phyloP scores from a whole-genome alignment of 2,329 filamentous ascomycete genomes.

The Scorias spongiosa region DNA sequence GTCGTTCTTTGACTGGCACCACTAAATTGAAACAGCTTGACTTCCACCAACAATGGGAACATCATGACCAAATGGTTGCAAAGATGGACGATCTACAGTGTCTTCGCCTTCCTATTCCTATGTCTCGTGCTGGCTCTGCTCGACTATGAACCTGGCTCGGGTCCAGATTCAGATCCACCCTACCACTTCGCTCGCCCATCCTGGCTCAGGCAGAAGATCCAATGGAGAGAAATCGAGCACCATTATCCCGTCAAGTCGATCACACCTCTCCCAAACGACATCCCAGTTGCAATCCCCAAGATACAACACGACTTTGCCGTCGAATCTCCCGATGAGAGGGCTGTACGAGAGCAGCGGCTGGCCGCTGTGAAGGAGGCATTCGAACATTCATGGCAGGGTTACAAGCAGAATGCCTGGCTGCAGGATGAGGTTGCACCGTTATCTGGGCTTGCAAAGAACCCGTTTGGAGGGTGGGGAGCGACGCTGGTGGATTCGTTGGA shows the following conservation, averaged over 20 bases:
- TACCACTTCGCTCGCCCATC: conserved; percentile 11
- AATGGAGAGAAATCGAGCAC: conserved; percentile 16
- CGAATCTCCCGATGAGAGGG: conserved; percentile 46
- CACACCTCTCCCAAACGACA: conserved; percentile 57
- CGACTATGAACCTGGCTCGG: neutral
- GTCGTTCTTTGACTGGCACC: no score
- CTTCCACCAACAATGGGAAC: neutral
- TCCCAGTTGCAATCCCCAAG: conserved; percentile 52
- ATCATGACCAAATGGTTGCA: conserved; percentile 4
- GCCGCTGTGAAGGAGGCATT: conserved; percentile 58
- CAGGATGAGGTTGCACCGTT: conserved; percentile 69
- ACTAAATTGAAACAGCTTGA: no score
- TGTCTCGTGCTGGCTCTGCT: conserved; percentile 3
- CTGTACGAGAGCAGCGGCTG: conserved; percentile 48
- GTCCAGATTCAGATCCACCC: conserved; percentile 2
- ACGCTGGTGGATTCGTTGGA: conserved; percentile 68
- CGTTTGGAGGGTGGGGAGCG: conserved; percentile 85
- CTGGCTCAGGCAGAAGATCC: conserved; percentile 13
- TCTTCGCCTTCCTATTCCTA: conserved; percentile 10
- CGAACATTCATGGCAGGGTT: conserved; percentile 65
- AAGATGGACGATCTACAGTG: conserved; percentile 11
- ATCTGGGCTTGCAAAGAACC: conserved; percentile 51
- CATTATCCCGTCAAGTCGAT: conserved; percentile 59
- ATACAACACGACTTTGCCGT: conserved; percentile 57
- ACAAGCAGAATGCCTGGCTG: conserved; percentile 64